Base-by-base conservation (phyloP, 2,329 filamentous ascomycete species). In the Colletotrichum eleusines region DNA sequence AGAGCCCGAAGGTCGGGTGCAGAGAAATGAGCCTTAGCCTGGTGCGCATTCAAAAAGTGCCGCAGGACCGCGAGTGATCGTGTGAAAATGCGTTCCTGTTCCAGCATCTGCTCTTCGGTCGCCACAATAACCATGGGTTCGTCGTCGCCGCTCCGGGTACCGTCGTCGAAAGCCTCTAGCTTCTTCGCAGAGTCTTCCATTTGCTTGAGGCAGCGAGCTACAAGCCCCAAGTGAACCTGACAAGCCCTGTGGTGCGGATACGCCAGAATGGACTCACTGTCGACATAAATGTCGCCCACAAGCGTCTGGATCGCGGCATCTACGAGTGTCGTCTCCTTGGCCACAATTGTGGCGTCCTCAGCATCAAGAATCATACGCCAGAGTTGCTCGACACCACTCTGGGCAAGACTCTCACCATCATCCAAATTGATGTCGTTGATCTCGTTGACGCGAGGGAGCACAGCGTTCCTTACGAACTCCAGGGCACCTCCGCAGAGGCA, bases 301-400 rank as follows among this genome's bases (percentile, higher is more conserved):
- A 97, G 88, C 28, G 90, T 89, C 61, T 85, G 85, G 38, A 92
- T 94, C 1, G 93, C 92, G 63, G 85, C 82, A 26, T 87, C 85
- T 44, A 73, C 67, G 28, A 73, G 60, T 74, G 93, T 93, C 35
- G 20, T 40, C 16, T 54, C 60, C 18, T 63, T 63, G 50, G 48
- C 60, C 20, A 54, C 48, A 58, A 97, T 90, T 0, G 85, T 87
- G 46, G 87, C 83, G 46, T 88, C 84, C 6, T 90, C 89, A 1
- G 92, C 90, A 20, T 88, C 90, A 63, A 97, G 82, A 42, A 95
- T 89, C 75, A 97, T 89, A 31, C 90, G 89, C 95, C 95, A 97
- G n/a, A 97, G 83, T 68, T 94, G 87, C 74, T 96, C 92, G 53
- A 88, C 84, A 33, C 82, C 88, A 73, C 80, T 87, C 72, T 84